These are phyloP conservation scores for Suhomyces maxii DNA, from an alignment of 1,139 yeast species.

Conservation along the genomic window DNA sequence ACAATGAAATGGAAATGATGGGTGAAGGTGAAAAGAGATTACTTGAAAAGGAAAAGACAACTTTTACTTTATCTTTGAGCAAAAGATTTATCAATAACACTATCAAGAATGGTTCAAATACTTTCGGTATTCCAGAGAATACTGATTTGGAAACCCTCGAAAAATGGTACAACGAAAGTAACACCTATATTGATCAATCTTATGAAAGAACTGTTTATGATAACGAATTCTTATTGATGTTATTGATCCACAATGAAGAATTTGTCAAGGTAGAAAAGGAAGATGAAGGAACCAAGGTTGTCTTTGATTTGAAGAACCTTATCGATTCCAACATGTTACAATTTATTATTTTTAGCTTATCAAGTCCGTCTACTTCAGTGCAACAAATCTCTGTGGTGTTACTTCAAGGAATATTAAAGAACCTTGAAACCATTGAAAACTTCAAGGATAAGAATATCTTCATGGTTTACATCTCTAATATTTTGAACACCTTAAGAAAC, in stretches of 20 bases:
- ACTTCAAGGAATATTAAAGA: constrained; percentile 42
- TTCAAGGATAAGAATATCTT: constrained; percentile 63
- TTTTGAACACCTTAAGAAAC: constrained; percentile 47
- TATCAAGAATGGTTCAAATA: constrained; percentile 21
- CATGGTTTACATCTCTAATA: constrained; percentile 60
- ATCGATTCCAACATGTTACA: constrained; percentile 62
- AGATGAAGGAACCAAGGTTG: constrained; percentile 6
- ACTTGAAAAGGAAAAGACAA: constrained; percentile 46
- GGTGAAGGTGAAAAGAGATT: constrained; percentile 40
- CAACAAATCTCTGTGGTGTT: constrained; percentile 33
- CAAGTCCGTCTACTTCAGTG: constrained; percentile 15
- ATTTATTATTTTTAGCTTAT: constrained; percentile 52
- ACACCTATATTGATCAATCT: constrained; percentile 16
- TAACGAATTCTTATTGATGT: constrained; percentile 57
- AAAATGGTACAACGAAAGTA: constrained; percentile 19
- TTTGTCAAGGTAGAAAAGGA: constrained; percentile 39
- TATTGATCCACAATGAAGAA: constrained; percentile 62
- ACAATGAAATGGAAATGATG: constrained; percentile 42
- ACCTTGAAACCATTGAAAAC: constrained; percentile 29
- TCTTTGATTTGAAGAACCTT: constrained; percentile 55
- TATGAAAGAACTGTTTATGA: constrained; percentile 48
- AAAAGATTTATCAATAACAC: constrained; percentile 53
- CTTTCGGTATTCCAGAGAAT: background rate
- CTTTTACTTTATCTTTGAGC: constrained; percentile 56
- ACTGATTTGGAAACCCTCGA: constrained; percentile 6